These are phyloP conservation scores for Aureococcus anophagefferens DNA, from an alignment of 108 stramenopile species.

Conservation along the genomic window DNA sequence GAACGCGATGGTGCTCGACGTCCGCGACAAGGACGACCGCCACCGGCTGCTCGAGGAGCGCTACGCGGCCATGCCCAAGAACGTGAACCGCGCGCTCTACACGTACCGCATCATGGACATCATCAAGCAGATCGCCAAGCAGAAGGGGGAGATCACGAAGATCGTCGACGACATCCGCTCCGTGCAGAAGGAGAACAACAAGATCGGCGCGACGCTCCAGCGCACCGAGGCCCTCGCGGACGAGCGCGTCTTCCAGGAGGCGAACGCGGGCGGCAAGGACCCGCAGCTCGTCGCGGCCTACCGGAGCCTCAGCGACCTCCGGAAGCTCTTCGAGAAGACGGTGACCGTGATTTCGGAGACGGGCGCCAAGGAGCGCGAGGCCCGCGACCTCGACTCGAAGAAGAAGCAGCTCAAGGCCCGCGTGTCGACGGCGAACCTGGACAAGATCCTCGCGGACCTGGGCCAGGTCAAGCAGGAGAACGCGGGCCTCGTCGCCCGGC, in stretches of 20 bases:
- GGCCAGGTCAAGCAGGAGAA: conserved; percentile 10
- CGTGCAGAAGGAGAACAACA: conserved; percentile 22
- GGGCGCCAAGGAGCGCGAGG: not conserved
- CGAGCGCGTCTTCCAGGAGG: conserved; percentile 14
- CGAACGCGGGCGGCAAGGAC: not conserved
- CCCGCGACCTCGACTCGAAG: conserved; percentile 4
- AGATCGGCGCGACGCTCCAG: conserved; percentile 1
- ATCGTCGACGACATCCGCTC: conserved; percentile 18
- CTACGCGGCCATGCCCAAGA: conserved; percentile 15
- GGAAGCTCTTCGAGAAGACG: conserved; percentile 9
- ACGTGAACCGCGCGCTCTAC: conserved; percentile 22
- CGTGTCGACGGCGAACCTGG: not conserved
- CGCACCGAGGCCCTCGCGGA: conserved; percentile 19
- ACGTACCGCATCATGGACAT: conserved; percentile 29
- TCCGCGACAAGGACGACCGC: conserved; percentile 17
- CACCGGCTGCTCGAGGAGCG: conserved; percentile 9
- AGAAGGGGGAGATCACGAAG: conserved; percentile 21
- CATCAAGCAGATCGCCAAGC: conserved; percentile 20
- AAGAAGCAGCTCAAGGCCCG: conserved; percentile 4
- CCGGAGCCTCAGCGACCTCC: not conserved
- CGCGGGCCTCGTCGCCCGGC: not conserved
- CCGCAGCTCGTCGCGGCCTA: not conserved
- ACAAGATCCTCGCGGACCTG: not conserved
- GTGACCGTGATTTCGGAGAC: not conserved
- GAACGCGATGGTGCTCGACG: conserved; percentile 12